A percentile compares a stretch with the other conserved stretches of the same genome.
Evolutionary conservation across 495 filamentous ascomycete genomes (phyloP).

Genomic region (Lasiosphaeriaceae sp.): DNA sequence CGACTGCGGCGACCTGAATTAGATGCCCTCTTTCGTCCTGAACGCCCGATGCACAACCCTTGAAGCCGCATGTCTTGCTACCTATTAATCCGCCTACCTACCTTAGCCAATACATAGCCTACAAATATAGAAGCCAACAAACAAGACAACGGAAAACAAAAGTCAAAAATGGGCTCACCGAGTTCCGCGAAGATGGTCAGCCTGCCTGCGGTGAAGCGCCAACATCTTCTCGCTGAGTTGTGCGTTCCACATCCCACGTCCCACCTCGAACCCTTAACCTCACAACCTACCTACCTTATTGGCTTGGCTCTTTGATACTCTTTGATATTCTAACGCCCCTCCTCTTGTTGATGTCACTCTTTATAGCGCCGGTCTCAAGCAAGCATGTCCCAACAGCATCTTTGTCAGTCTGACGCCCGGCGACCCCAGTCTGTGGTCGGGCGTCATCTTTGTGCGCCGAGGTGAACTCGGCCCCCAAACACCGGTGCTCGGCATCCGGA

Average conservation of each 20-base stretch:
- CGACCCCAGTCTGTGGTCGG: constrained; percentile 76
- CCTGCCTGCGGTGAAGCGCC: constrained; percentile 38
- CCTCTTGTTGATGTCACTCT: not conserved
- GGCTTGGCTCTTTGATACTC: not conserved
- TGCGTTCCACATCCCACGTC: constrained; percentile 33
- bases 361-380: constrained; percentile 71
- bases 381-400: constrained; percentile 75
- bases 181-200: constrained; percentile 19
- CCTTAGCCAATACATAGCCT: not conserved
- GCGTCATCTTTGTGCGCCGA: constrained; percentile 85
- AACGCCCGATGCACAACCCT: too few relatives aligned
- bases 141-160: not conserved
- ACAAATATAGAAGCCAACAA: not conserved
- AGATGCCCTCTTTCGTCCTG: too few relatives aligned
- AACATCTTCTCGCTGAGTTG: constrained; percentile 77
- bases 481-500: constrained; percentile 3
- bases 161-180: not conserved
- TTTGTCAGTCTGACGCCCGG: constrained; percentile 82
- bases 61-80: too few relatives aligned
- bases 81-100: not conserved
- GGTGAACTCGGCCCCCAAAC: constrained; percentile 43
- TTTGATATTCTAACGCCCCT: not conserved
- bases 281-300: too few relatives aligned
- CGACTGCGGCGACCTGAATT: too few relatives aligned
- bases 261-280: too few relatives aligned